Evolutionary conservation across 306 rosid genomes (phyloP).

Genomic region (Sesbania bispinosa): DNA sequence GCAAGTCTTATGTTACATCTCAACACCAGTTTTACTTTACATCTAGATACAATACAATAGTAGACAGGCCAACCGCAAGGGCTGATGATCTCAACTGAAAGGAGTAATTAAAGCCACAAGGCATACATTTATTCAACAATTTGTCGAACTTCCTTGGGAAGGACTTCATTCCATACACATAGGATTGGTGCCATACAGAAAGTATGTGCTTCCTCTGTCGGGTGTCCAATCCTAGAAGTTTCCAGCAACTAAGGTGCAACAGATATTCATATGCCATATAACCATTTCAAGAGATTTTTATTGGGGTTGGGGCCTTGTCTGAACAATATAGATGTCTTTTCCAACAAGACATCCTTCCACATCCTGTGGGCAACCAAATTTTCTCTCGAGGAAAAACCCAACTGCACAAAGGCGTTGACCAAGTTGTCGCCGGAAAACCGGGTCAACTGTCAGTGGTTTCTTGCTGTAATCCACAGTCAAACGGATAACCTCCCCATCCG

Average conservation of each 20-base stretch:
- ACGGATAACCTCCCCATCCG: constrained; percentile 83
- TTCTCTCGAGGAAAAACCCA: constrained; percentile 81
- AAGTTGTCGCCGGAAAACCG: constrained; percentile 65
- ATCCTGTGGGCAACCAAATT: constrained; percentile 88
- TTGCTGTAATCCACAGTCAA: constrained; percentile 89
- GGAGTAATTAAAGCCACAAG: background rate
- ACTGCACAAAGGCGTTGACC: constrained; percentile 91
- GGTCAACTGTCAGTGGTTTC: constrained; percentile 69
- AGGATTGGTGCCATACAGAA: background rate
- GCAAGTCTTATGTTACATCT: background rate
- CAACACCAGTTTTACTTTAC: background rate
- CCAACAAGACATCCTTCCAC: constrained; percentile 91
- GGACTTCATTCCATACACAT: constrained; percentile 8
- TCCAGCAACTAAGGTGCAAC: background rate
- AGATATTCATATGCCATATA: background rate
- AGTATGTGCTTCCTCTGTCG: background rate
- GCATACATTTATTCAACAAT: background rate
- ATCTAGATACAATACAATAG: background rate
- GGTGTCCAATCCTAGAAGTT: background rate
- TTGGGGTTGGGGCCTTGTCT: constrained; percentile 86
- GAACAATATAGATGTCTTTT: constrained; percentile 77
- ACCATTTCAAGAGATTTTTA: constrained; percentile 19
- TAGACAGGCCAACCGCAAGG: background rate
- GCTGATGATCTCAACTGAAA: background rate
- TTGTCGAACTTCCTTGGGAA: background rate